phyloP scores from a whole-genome alignment of 805 yeast genomes.

The Blastobotrys robertii region DNA sequence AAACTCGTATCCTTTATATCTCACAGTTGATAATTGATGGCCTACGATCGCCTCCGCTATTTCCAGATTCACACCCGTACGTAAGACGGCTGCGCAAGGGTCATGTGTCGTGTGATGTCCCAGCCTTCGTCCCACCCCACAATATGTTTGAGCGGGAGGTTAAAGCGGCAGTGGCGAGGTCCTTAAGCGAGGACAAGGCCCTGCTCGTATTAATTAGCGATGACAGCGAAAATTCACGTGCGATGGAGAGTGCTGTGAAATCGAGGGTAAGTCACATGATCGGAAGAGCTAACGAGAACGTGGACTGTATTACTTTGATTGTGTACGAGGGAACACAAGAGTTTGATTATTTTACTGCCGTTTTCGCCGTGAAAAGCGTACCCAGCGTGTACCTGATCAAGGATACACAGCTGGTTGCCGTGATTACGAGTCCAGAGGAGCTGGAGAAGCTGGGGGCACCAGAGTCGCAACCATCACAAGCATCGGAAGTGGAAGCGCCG shows the following conservation, averaged over 20 bases:
- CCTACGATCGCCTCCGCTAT: too few species aligned
- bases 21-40: too few species aligned
- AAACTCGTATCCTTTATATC: too few species aligned
- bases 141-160: constrained; percentile 1
- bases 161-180: constrained; percentile 11
- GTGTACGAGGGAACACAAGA: constrained; percentile 35
- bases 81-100: too few species aligned
- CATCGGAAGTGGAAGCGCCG: too few species aligned
- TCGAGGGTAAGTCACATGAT: too few species aligned
- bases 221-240: background rate
- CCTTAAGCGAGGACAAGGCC: constrained; percentile 9
- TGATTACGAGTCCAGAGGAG: constrained; percentile 19
- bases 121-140: too few species aligned
- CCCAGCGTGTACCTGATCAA: constrained; percentile 53
- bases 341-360: constrained; percentile 40
- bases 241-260: too few species aligned
- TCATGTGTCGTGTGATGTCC: too few species aligned
- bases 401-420: constrained; percentile 37
- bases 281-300: background rate
- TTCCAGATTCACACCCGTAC: too few species aligned
- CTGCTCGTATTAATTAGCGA: constrained; percentile 9
- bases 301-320: constrained; percentile 34
- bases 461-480: too few species aligned
- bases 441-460: too few species aligned
- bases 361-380: constrained; percentile 41